Evolutionary conservation across 768 basidiomycete species (phyloP), one percentile per base, ranked within the genome.

Genomic region (Tulasnella sp.): DNA sequence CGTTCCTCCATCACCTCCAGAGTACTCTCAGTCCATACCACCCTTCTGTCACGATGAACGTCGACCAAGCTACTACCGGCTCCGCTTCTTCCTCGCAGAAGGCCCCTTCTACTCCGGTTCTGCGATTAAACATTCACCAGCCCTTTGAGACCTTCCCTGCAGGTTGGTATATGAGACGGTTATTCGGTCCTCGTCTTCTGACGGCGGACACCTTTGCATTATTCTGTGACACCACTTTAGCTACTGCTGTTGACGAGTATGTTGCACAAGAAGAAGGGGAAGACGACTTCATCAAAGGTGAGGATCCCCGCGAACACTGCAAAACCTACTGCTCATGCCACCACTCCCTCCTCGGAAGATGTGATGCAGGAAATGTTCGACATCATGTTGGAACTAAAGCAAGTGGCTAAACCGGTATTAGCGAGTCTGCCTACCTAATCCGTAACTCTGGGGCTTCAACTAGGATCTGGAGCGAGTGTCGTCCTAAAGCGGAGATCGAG

Each of bases 201-300:
- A 15, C 39, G 37, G 49, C 31, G 12, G 3, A 3, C 17, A 29
- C 42, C 9, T 42, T 73, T n/a, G 64, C 15, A 0, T 31, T 17
- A 12, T 7, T 14, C 29, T 25, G n/a, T 22, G 1, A 40, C 34
- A 9, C 3, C 34, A n/a, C 31, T 64, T 5, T 25, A 74, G 73
- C 42, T 17, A 38, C 45, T 40, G 42, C 37, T 12, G 39, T 74
- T 37, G 73, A 74, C 34, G 73, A 74, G 36, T 74, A 52, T 36
- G 42, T 74, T 31, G 45, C 49, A 1, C 73, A 74, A 3, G 37
- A 49, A 34, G 73, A 74, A n/a, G 73, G 45, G 29, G 73, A 74
- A 67, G 73, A 54, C 8, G 73, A 74, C 29, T 74, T 74, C 52
- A 49, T 54, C 25, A 74, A 74, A 67, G 52, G 73, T 74, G 58